Base-by-base conservation (phyloP, 768 basidiomycete species). In the Guyanaporus albipodus region DNA sequence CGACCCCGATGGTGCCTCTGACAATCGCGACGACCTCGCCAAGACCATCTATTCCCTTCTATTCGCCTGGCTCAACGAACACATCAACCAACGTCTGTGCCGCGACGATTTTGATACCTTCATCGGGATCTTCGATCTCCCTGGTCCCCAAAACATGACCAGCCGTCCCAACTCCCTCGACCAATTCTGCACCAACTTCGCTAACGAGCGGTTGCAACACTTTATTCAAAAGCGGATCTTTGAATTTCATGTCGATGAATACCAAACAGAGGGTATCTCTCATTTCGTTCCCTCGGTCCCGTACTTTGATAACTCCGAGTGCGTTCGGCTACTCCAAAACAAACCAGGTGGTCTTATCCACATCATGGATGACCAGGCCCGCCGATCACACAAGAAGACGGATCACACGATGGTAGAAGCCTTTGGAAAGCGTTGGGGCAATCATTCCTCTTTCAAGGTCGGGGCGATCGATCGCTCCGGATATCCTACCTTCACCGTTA, bases 311-410 rank as follows among this genome's bases (percentile, higher is more conserved):
- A 98, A 97, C 64, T 65, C 85, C 9, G 94, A 97, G 62, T 92
- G 90, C 55, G 67, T 98, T 24, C 80, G 91, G 8, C 73, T 99
- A 24, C 44, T 46, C 3, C 44, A 45, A 14, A 38, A 45, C 28
- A 45, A 38, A 29, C 44, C 44, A 4, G 94, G 93, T 9, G 96
- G 96, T 2, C 73, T 99, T 26, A 83, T 97, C 43, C 91, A 95
- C 59, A 97, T 98, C 66, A 91, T 97, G 87, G 94, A 98, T 61
- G 95, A 98, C 61, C 93, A 96, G 66, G 88, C 93, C 1, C 78
- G 87, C 11, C 76, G 88, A 31, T 77, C 79, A 46, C 85, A 82
- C 49, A 94, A 92, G 70, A 93, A 94, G 79, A 94, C 85, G 3
- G 91, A 95, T 58, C 79, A 85, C 44, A 90, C 87, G 0, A 96